Evolutionary conservation across 768 basidiomycete species (phyloP).

Genomic region (Panaeolus cyanescens): DNA sequence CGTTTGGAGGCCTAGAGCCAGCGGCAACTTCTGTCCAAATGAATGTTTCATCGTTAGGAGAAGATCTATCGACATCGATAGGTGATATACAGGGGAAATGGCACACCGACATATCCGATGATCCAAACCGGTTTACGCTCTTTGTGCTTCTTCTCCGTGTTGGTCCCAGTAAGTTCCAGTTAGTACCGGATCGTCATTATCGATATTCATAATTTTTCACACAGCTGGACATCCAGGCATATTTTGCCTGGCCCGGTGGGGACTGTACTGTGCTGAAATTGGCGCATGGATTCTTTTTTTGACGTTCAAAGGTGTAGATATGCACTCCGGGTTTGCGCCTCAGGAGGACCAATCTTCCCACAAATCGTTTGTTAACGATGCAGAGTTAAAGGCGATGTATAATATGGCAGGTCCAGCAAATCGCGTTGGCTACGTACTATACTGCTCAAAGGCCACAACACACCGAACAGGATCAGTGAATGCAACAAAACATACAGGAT

Average conservation of each 20-base stretch:
- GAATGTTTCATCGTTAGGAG: slow-evolving; percentile 4
- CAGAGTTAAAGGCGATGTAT: background rate
- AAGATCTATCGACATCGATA: background rate
- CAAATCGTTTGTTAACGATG: background rate
- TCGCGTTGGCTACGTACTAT: background rate
- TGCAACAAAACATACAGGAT: background rate
- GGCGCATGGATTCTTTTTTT: slow-evolving; percentile 1
- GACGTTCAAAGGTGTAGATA: background rate
- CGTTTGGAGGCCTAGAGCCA: background rate
- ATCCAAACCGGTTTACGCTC: too few species aligned
- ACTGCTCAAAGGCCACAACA: background rate
- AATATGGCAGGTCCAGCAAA: background rate
- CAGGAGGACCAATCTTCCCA: background rate
- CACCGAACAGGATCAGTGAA: background rate
- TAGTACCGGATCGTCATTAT: too few species aligned
- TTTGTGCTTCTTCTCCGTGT: background rate
- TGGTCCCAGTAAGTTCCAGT: slow-evolving; percentile 3
- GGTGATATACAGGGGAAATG: background rate
- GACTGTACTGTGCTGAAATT: background rate
- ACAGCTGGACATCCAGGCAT: background rate
- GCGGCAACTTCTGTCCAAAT: background rate
- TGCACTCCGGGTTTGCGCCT: too few species aligned
- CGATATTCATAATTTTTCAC: background rate
- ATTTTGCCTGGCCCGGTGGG: background rate
- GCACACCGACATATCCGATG: background rate